Conservation (phyloP, 306 rosid species). For the Hippophae gyantsensis region DNA sequence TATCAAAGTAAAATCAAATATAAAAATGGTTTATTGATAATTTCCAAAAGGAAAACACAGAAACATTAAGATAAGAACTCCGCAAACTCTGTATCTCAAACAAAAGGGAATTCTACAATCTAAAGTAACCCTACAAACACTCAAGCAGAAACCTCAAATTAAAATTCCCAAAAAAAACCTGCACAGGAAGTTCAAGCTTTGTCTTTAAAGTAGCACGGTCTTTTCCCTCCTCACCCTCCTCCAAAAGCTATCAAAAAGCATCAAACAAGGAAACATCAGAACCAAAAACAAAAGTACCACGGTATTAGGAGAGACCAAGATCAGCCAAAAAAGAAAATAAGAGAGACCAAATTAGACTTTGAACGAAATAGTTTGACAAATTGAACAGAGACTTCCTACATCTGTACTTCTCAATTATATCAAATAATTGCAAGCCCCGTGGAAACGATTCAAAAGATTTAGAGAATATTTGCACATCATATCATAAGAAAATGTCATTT, state of each 20-base stretch:
- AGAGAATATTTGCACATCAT: too few relatives aligned
- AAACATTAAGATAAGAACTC: slow-evolving; percentile 1
- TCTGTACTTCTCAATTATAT: too few relatives aligned
- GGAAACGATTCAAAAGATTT: too few relatives aligned
- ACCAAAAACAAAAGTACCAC: slow-evolving; percentile 10
- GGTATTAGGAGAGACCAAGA: slow-evolving; percentile 2
- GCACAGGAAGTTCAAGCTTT: slow-evolving; percentile 98
- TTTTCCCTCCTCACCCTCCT: slow-evolving; percentile 96
- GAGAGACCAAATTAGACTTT: neutral
- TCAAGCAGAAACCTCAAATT: neutral
- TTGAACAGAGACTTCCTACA: too few relatives aligned
- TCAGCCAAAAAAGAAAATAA: slow-evolving; percentile 2
- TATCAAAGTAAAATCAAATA: too few relatives aligned
- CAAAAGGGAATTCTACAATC: too few relatives aligned
- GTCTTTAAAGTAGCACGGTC: slow-evolving; percentile 63
- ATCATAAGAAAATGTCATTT: too few relatives aligned
- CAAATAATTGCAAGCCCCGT: too few relatives aligned
- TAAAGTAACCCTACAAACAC: neutral
- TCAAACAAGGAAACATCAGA: slow-evolving; percentile 6
- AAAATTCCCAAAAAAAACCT: slow-evolving; percentile 38
- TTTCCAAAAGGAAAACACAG: neutral
- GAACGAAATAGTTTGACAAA: too few relatives aligned
- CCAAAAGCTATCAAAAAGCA: slow-evolving; percentile 51
- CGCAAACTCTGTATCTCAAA: slow-evolving; percentile 13
- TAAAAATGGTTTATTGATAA: too few relatives aligned